Percentiles rank a stretch among this genome's conserved stretches.
Conservation (phyloP, 148 eudicot species). For the Pouteria glomerata region DNA sequence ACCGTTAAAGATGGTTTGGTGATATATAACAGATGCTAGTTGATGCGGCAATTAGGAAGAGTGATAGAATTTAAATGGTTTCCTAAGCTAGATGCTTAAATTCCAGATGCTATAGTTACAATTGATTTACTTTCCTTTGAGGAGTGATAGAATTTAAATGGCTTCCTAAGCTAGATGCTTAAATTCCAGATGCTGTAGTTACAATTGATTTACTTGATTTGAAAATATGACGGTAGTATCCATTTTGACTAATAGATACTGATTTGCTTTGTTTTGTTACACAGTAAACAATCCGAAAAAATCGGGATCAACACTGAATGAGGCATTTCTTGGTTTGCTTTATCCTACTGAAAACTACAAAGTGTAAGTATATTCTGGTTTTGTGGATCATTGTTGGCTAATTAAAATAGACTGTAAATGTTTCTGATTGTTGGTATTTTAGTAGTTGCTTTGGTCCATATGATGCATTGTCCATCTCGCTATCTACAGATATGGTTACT, state of each 20-base stretch:
- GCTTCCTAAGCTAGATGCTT: background rate
- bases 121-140: no score
- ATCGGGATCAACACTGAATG: slow-evolving; percentile 86
- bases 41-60: no score
- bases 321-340: slow-evolving; percentile 87
- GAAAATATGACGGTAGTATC: background rate
- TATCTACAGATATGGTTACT: slow-evolving; percentile 77
- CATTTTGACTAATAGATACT: slow-evolving; percentile 3
- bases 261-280: slow-evolving; percentile 10
- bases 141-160: no score
- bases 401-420: background rate
- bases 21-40: no score
- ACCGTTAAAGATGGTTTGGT: no score
- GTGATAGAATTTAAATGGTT: no score
- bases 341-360: slow-evolving; percentile 95
- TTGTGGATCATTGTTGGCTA: background rate
- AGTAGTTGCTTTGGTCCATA: background rate
- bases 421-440: background rate
- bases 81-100: background rate
- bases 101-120: no score
- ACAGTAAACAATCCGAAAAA: slow-evolving; percentile 99
- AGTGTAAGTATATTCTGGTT: slow-evolving; percentile 53
- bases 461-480: slow-evolving; percentile 7
- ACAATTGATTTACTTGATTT: background rate
- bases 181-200: background rate